Evolutionary conservation across 176 grass and related monocot species (phyloP).

Genomic region (Lolium perenne): DNA sequence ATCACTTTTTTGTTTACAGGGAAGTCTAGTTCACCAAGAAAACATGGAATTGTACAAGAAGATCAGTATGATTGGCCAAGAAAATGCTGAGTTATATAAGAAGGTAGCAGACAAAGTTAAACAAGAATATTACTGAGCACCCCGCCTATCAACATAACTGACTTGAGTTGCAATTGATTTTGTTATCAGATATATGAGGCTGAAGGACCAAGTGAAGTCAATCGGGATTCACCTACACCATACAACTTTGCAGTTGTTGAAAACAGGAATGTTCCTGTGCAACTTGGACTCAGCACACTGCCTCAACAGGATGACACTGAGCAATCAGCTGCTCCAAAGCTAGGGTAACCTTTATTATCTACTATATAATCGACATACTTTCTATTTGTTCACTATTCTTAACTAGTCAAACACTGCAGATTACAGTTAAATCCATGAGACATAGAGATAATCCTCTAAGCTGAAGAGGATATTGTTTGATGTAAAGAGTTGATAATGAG

Average conservation of each 20-base stretch:
- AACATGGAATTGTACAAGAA: slow-evolving; percentile 84
- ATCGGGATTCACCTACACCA: slow-evolving; percentile 50
- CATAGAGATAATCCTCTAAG: slow-evolving; percentile 4
- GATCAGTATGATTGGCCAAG: slow-evolving; percentile 63
- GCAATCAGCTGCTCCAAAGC: slow-evolving; percentile 49
- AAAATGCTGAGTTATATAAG: slow-evolving; percentile 72
- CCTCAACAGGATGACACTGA: slow-evolving; percentile 38
- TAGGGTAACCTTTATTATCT: slow-evolving; percentile 49
- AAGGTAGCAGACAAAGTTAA: slow-evolving; percentile 56
- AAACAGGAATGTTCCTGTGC: slow-evolving; percentile 60
- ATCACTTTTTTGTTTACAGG: slow-evolving; percentile 45
- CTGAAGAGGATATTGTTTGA: slow-evolving; percentile 31
- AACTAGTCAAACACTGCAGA: slow-evolving; percentile 44
- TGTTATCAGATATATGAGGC: slow-evolving; percentile 55
- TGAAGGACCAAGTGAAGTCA: slow-evolving; percentile 52
- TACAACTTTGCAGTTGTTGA: slow-evolving; percentile 62
- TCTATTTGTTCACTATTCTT: slow-evolving; percentile 29
- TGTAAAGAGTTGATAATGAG: slow-evolving; percentile 44
- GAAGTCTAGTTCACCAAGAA: slow-evolving; percentile 77
- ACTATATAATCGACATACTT: not conserved
- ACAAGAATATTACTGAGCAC: slow-evolving; percentile 22
- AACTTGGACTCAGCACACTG: slow-evolving; percentile 67
- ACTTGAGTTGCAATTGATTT: slow-evolving; percentile 5
- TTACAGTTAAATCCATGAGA: slow-evolving; percentile 57
- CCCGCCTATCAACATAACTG: not conserved